phyloP scores from a whole-genome alignment of 2,329 filamentous ascomycete genomes.

The Waltergamsia citrina region DNA sequence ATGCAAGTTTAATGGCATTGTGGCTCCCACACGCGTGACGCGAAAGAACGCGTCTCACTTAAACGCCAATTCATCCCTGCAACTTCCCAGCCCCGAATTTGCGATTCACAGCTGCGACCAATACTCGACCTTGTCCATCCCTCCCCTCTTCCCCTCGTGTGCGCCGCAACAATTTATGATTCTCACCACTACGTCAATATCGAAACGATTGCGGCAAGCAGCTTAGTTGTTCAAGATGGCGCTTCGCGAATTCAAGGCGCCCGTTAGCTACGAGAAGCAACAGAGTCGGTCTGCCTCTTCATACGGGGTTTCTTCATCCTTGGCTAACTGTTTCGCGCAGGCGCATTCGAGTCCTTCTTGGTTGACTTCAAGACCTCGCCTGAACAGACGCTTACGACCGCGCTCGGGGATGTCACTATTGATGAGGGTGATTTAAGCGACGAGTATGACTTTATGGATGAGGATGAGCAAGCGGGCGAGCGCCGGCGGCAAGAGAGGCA shows the following conservation, averaged over 20 bases:
- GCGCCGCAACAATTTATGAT: not conserved
- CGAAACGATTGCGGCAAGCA: not conserved
- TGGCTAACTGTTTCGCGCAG: conserved; percentile 32
- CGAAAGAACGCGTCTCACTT: conserved; percentile 21
- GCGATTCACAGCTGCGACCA: conserved; percentile 3
- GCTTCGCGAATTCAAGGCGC: conserved; percentile 68
- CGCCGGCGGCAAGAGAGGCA: conserved; percentile 39
- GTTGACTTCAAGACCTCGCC: conserved; percentile 76
- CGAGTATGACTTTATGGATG: conserved; percentile 89
- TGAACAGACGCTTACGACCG: conserved; percentile 64
- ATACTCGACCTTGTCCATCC: not conserved
- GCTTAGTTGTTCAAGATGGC: conserved; percentile 51
- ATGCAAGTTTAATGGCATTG: conserved; percentile 15
- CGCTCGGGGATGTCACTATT: conserved; percentile 75
- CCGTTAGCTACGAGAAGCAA: conserved; percentile 83
- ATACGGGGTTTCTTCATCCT: not conserved
- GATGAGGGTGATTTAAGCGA: conserved; percentile 81
- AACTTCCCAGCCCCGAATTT: conserved; percentile 7
- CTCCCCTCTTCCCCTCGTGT: not conserved
- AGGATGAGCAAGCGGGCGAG: conserved; percentile 33
- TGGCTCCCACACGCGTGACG: conserved; percentile 18
- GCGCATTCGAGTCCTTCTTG: conserved; percentile 80
- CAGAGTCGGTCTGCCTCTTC: conserved; percentile 49
- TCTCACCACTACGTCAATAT: not conserved
- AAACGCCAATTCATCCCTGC: conserved; percentile 13